Conservation (phyloP, 176 grass and related monocot genomes). For the Oryza glaberrima region DNA sequence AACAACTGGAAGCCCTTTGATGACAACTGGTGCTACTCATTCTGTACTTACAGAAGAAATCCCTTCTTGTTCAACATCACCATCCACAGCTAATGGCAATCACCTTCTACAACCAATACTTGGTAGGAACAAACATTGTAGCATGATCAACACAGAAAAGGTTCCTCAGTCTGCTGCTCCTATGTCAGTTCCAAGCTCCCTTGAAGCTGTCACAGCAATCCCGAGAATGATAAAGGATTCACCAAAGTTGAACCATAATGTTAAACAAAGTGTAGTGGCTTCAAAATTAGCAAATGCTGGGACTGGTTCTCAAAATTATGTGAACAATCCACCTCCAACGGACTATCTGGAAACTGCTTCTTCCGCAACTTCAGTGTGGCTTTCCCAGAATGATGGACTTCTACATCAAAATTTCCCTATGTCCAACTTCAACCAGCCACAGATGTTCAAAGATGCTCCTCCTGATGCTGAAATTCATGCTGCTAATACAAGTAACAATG, state of each 20-base stretch:
- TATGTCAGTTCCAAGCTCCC: constrained; percentile 56
- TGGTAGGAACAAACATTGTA: constrained; percentile 45
- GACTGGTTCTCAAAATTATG: constrained; percentile 56
- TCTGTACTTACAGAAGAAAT: constrained; percentile 81
- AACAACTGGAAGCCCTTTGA: constrained; percentile 51
- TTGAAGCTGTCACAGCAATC: constrained; percentile 48
- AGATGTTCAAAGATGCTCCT: constrained; percentile 59
- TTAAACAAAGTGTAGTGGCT: constrained; percentile 61
- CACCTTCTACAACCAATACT: constrained; percentile 53
- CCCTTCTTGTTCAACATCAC: constrained; percentile 89
- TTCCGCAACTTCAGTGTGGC: constrained; percentile 79
- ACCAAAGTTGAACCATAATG: constrained; percentile 64
- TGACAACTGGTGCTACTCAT: constrained; percentile 46
- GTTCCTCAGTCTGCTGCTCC: constrained; percentile 54
- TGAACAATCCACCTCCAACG: constrained; percentile 56
- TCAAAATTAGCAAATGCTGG: constrained; percentile 63
- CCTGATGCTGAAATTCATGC: constrained; percentile 56
- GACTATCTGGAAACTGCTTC: constrained; percentile 84
- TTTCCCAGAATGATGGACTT: constrained; percentile 76
- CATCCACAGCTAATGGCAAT: constrained; percentile 66
- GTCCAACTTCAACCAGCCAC: constrained; percentile 65
- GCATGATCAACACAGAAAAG: constrained; percentile 59
- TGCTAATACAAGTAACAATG: constrained; percentile 58
- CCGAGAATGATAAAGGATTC: constrained; percentile 50
- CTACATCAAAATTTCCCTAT: constrained; percentile 71